Percentiles rank a stretch among this genome's conserved stretches.
These are phyloP conservation scores for Hordeum pubiflorum DNA, from an alignment of 202 grass and related monocot species.

Conservation along the genomic window DNA sequence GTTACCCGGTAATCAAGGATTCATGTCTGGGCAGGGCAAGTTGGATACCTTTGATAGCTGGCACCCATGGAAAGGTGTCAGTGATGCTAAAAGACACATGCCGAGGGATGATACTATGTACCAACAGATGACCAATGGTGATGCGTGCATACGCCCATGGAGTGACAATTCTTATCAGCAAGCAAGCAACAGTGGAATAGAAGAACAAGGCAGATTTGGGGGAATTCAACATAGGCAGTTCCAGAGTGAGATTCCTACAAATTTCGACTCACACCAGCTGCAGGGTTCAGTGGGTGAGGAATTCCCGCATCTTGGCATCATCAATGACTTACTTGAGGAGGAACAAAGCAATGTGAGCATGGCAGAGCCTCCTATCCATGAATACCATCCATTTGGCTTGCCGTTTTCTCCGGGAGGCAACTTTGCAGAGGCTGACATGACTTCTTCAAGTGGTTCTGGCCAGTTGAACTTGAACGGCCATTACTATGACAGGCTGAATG, in stretches of 20 bases:
- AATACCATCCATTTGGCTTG: slow-evolving; percentile 34
- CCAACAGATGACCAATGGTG: slow-evolving; percentile 31
- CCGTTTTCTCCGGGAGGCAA: slow-evolving; percentile 43
- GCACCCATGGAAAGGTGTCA: slow-evolving; percentile 34
- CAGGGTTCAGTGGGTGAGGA: slow-evolving; percentile 60
- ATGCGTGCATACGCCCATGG: background rate
- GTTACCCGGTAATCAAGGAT: slow-evolving; percentile 30
- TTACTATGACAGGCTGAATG: slow-evolving; percentile 45
- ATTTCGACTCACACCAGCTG: slow-evolving; percentile 35
- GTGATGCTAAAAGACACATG: slow-evolving; percentile 35
- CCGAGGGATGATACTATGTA: slow-evolving; percentile 33
- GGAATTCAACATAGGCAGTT: slow-evolving; percentile 26
- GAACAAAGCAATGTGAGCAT: slow-evolving; percentile 50
- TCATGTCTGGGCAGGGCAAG: slow-evolving; percentile 57
- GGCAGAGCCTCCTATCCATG: slow-evolving; percentile 30
- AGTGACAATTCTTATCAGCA: slow-evolving; percentile 32
- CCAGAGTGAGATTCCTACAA: slow-evolving; percentile 36
- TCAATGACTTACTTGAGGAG: slow-evolving; percentile 90
- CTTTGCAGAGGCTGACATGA: slow-evolving; percentile 23
- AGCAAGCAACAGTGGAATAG: slow-evolving; percentile 24
- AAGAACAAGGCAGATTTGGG: slow-evolving; percentile 25
- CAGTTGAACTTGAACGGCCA: slow-evolving; percentile 35
- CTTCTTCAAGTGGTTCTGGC: slow-evolving; percentile 42
- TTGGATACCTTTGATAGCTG: slow-evolving; percentile 39
- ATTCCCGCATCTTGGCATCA: slow-evolving; percentile 97